Percentiles rank a stretch among this genome's conserved stretches.
Conservation (phyloP, 2,329 filamentous ascomycete genomes). For the Cladobotryum protrusum region DNA sequence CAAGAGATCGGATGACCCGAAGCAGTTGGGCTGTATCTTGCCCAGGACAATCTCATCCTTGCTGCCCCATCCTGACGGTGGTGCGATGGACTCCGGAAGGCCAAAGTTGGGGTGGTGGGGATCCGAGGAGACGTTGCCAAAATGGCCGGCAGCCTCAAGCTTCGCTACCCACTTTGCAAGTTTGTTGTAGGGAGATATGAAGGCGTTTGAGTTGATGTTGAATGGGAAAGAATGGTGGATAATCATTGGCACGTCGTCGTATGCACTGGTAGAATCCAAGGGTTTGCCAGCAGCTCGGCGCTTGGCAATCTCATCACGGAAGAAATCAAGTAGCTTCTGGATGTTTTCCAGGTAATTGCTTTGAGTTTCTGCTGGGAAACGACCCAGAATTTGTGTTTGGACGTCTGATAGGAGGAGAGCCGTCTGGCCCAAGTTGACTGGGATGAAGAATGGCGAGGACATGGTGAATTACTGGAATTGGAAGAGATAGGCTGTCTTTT, state of each 20-base stretch:
- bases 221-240: constrained; percentile 2
- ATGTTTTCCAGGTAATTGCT: too few relatives aligned
- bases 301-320: too few relatives aligned
- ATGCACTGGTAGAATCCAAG: background rate
- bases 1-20: constrained; percentile 3
- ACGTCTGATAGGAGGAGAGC: constrained; percentile 3
- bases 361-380: background rate
- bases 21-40: constrained; percentile 2
- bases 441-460: too few relatives aligned
- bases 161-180: background rate
- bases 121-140: background rate
- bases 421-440: background rate
- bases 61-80: background rate
- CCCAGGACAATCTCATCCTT: constrained; percentile 4
- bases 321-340: too few relatives aligned
- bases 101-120: constrained; percentile 2
- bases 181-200: constrained; percentile 6
- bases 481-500: too few relatives aligned
- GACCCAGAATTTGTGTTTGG: constrained; percentile 2
- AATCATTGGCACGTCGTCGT: constrained; percentile 3
- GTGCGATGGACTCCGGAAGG: background rate
- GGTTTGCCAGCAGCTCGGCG: too few relatives aligned
- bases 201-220: constrained; percentile 2
- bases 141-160: constrained; percentile 1
- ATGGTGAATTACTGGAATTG: too few relatives aligned